phyloP scores from a whole-genome alignment of 225 moss, liverwort and hornwort species.

The Takakia lepidozioides region DNA sequence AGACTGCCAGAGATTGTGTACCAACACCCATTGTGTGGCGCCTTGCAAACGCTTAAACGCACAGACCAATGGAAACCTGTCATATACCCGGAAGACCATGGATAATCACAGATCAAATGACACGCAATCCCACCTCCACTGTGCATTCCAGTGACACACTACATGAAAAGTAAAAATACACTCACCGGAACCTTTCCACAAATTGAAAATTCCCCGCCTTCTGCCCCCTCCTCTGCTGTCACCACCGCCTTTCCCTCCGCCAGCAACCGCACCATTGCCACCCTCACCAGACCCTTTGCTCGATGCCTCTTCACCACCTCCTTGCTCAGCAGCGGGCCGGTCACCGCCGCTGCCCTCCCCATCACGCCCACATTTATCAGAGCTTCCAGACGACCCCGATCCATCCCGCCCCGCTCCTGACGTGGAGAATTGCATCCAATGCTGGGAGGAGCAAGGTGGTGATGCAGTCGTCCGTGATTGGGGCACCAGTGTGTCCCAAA shows the following conservation, averaged over 20 bases:
- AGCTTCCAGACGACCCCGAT: conserved; percentile 10
- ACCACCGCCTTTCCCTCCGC: conserved; percentile 2
- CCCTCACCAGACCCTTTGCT: conserved; percentile 4
- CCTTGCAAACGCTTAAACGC: no score
- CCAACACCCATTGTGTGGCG: no score
- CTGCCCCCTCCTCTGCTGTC: conserved; percentile 1
- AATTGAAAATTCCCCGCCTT: background rate
- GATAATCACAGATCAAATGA: no score
- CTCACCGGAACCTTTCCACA: conserved; percentile 2
- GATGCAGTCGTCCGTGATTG: conserved; percentile 30
- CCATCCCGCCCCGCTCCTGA: conserved; percentile 27
- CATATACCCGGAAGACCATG: no score
- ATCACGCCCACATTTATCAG: conserved; percentile 31
- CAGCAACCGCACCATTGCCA: conserved; percentile 24
- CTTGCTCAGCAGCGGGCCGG: conserved; percentile 11
- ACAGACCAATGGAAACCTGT: no score
- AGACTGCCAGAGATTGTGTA: no score
- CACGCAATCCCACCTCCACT: no score
- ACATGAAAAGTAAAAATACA: no score
- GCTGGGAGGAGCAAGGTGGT: background rate
- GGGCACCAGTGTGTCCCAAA: conserved; percentile 43
- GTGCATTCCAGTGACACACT: no score
- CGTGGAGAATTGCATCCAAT: conserved; percentile 25
- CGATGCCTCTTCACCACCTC: conserved; percentile 20
- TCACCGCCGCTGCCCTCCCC: conserved; percentile 13